Percentiles rank a stretch among this genome's conserved stretches.
phyloP scores from a whole-genome alignment of 257 asterid species.

The Pogostemon cablin region DNA sequence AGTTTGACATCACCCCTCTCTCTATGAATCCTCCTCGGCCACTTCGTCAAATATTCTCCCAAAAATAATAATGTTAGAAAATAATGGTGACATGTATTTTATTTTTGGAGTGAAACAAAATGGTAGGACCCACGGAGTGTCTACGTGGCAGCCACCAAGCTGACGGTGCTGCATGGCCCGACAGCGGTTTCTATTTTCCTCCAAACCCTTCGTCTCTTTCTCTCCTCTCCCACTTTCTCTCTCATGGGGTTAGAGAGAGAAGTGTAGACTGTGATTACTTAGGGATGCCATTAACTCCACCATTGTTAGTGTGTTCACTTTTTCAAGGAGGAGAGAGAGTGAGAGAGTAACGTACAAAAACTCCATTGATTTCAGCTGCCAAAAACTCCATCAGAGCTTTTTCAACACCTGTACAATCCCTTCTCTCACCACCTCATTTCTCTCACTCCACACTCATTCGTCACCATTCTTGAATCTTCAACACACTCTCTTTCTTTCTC shows the following conservation, averaged over 20 bases:
- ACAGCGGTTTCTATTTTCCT: constrained; percentile 37
- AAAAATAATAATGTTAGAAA: neutral
- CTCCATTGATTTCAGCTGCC: constrained; percentile 48
- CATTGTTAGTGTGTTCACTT: too few relatives aligned
- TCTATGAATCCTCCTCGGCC: constrained; percentile 24
- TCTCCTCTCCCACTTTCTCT: neutral
- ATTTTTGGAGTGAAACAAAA: too few relatives aligned
- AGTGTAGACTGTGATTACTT: too few relatives aligned
- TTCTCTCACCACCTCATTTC: constrained; percentile 46
- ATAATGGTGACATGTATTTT: neutral
- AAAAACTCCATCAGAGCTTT: constrained; percentile 48
- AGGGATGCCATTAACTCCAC: too few relatives aligned
- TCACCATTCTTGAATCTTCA: neutral
- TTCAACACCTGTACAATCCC: constrained; percentile 60
- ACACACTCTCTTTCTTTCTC: neutral
- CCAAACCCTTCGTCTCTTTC: constrained; percentile 11
- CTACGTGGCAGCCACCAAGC: constrained; percentile 42
- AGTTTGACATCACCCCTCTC: neutral
- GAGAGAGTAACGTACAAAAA: constrained; percentile 2
- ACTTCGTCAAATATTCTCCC: neutral
- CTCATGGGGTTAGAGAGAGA: neutral
- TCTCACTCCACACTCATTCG: constrained; percentile 34
- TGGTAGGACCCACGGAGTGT: constrained; percentile 19
- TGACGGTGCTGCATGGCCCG: constrained; percentile 42
- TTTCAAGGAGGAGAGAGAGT: neutral